Evolutionary conservation across 2,329 filamentous ascomycete species (phyloP), one percentile per base, ranked within the genome.

Genomic region (Alternaria viburni): DNA sequence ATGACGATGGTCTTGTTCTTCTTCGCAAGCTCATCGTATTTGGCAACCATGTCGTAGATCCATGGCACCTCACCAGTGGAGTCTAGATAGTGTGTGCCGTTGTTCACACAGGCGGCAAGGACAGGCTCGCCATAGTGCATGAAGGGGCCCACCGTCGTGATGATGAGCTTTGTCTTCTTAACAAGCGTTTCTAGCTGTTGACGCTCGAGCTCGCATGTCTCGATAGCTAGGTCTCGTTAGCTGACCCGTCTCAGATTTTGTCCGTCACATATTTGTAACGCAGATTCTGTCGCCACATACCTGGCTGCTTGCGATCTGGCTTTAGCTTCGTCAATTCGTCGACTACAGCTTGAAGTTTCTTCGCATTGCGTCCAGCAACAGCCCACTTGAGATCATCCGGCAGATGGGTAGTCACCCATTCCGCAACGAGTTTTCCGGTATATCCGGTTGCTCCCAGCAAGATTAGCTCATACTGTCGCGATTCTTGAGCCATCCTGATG

Each of bases 321-420:
- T 91, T 91, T 62, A 91, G 73, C 60, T 81, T 77, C 71, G 89
- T 88, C 76, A 94, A 86, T 58, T 92, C 88, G 56, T 88, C 83
- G 8, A 89, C 88, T 11, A 97, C 80, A 44, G 82, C 81, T 69
- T 91, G 86, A 5, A 98, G 86, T 79, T 97, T 97, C 52, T 85
- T 82, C 52, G 86, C 83, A n/a, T 92, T 94, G 25, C 94, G 91
- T 28, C 94, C 94, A 49, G 93, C 92, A 59, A 97, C 84, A 13
- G 93, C 94, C 94, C 94, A 97, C 83, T 89, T 93, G 65, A 97
- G 79, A 76, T 93, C 87, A 17, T 91, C 92, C 0, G 93, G 91
- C 1, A 93, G 83, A 68, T 87, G 82, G 13, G 85, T 85, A 56
- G 89, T 85, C 73, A 97, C 90, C 79, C 96, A 89, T 77, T 96